Evolutionary conservation across 148 eudicot genomes (phyloP).

Genomic region (Bassia scoparia): DNA sequence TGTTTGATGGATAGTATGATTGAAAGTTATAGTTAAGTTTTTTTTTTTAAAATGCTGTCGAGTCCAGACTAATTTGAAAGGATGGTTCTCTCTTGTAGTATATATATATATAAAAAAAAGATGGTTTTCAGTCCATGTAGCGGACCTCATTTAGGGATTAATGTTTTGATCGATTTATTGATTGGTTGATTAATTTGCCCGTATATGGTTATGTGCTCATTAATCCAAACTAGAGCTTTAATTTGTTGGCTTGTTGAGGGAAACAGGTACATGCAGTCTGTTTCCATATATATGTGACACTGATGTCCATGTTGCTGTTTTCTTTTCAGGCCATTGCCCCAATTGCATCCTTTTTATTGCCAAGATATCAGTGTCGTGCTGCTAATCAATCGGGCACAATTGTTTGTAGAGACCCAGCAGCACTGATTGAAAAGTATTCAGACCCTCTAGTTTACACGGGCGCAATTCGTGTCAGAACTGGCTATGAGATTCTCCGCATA

Average conservation of each 20-base stretch:
- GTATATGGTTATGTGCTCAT: too few species aligned
- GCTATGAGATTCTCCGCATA: constrained; percentile 69
- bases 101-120: too few species aligned
- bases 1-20: neutral
- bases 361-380: constrained; percentile 63
- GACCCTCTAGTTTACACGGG: constrained; percentile 92
- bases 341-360: constrained; percentile 54
- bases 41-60: too few species aligned
- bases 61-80: too few species aligned
- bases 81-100: too few species aligned
- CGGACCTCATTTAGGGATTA: too few species aligned
- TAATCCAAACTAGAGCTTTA: too few species aligned
- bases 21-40: too few species aligned
- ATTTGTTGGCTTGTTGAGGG: too few species aligned
- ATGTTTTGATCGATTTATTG: too few species aligned
- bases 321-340: constrained; percentile 73
- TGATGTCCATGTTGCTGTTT: neutral
- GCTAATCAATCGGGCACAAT: constrained; percentile 61
- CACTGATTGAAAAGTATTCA: constrained; percentile 63
- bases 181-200: too few species aligned
- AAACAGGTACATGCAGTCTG: neutral
- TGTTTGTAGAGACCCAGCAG: constrained; percentile 71
- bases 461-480: constrained; percentile 72
- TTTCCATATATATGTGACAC: neutral
- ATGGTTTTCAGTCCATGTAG: too few species aligned